Evolutionary conservation across 768 basidiomycete species (phyloP).

Genomic region (Mrakia blollopis): DNA sequence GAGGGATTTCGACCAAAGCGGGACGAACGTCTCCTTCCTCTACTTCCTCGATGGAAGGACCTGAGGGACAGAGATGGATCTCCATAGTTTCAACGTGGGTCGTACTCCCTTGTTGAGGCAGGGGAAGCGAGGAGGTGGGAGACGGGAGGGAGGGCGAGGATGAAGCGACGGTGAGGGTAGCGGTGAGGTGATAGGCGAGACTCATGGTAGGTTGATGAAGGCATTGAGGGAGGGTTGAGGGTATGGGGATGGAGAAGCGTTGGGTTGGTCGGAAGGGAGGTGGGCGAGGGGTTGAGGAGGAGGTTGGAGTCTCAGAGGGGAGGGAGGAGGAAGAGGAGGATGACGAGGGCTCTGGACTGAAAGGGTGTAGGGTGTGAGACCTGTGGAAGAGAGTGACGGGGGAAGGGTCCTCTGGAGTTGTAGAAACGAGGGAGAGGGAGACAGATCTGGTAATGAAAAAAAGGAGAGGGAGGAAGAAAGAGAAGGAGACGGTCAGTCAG

Average conservation of each 20-base stretch:
- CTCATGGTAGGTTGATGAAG: conserved; percentile 21
- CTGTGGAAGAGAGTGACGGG: conserved; percentile 9
- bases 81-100: conserved; percentile 24
- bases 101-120: not conserved
- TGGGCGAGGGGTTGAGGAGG: not conserved
- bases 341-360: not conserved
- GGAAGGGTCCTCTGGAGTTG: not conserved
- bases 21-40: conserved; percentile 2
- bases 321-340: not conserved
- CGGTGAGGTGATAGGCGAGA: conserved; percentile 22
- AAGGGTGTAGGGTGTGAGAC: not conserved
- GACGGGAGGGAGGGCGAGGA: not conserved
- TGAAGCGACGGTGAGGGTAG: conserved; percentile 15
- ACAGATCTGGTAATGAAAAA: conserved; percentile 2
- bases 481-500: not conserved
- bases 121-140: conserved; percentile 5
- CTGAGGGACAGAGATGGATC: conserved; percentile 28
- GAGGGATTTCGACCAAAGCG: not conserved
- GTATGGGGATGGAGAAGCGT: conserved; percentile 18
- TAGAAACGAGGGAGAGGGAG: not conserved
- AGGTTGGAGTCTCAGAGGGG: not conserved
- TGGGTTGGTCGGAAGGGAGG: conserved; percentile 4
- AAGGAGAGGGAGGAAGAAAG: not conserved
- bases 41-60: not conserved
- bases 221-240: conserved; percentile 25